Evolutionary conservation across 805 yeast species (phyloP).

Genomic region (Scheffersomyces ergatensis): DNA sequence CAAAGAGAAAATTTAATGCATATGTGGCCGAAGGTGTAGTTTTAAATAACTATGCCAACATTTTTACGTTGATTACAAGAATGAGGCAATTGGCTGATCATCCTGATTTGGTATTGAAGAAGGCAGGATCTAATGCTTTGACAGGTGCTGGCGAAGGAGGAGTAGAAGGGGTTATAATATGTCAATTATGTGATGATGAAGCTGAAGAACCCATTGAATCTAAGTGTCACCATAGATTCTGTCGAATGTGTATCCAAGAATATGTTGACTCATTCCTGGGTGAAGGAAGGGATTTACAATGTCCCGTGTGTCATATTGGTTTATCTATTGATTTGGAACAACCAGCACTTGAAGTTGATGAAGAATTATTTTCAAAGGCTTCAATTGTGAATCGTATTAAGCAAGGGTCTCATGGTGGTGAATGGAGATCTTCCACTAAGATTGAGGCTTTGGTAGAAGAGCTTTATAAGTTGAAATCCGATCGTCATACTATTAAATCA

Average conservation of each 20-base stretch:
- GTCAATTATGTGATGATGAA: conserved; percentile 95
- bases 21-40: conserved; percentile 97
- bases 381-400: conserved; percentile 84
- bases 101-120: conserved; percentile 88
- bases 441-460: conserved; percentile 96
- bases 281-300: conserved; percentile 56
- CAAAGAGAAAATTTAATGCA: conserved; percentile 83
- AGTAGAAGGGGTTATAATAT: conserved; percentile 50
- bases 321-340: conserved; percentile 86
- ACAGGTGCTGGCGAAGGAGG: conserved; percentile 44
- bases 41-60: conserved; percentile 93
- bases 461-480: conserved; percentile 80
- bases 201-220: conserved; percentile 97
- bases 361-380: conserved; percentile 56
- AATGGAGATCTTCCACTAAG: conserved; percentile 93
- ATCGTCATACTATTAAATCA: conserved; percentile 84
- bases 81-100: conserved; percentile 99
- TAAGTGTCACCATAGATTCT: conserved; percentile 89
- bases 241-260: conserved; percentile 89
- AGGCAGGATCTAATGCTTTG: conserved; percentile 45
- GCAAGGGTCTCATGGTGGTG: conserved; percentile 64
- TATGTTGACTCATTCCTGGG: conserved; percentile 82
- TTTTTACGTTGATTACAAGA: conserved; percentile 90
- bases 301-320: conserved; percentile 97
- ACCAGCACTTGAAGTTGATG: conserved; percentile 75